Evolutionary conservation across 176 grass and related monocot genomes (phyloP).

Genomic region (Metroxylon sagu): DNA sequence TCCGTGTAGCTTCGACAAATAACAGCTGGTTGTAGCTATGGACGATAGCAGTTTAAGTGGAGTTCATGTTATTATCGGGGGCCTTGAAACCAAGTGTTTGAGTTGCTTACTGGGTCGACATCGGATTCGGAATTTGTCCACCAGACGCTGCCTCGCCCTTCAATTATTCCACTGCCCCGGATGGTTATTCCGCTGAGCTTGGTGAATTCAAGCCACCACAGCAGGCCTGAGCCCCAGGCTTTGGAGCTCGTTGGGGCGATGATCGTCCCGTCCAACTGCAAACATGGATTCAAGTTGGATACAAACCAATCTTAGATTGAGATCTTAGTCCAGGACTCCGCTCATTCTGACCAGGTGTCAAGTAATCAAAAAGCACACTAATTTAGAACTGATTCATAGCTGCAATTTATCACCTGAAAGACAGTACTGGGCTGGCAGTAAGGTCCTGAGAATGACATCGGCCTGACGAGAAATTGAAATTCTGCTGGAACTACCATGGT

Average conservation of each 20-base stretch:
- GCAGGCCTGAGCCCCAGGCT: constrained; percentile 61
- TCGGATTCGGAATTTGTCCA: constrained; percentile 51
- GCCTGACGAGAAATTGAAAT: constrained; percentile 77
- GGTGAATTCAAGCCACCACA: constrained; percentile 94
- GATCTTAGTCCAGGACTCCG: no score
- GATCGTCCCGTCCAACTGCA: constrained; percentile 79
- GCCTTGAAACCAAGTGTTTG: no score
- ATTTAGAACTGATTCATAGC: no score
- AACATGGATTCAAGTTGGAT: no score
- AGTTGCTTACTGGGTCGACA: constrained; percentile 44
- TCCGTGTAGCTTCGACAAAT: no score
- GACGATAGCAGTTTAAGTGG: no score
- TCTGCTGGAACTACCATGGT: constrained; percentile 60
- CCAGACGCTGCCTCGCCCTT: constrained; percentile 82
- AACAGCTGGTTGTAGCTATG: no score
- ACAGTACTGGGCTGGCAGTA: constrained; percentile 89
- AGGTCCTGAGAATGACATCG: constrained; percentile 90
- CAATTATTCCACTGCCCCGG: constrained; percentile 73
- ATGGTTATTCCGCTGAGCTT: constrained; percentile 87
- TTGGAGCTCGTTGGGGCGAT: constrained; percentile 66
- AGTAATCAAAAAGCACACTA: no score
- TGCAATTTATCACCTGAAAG: constrained; percentile 56
- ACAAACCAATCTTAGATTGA: no score
- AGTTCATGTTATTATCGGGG: no score
- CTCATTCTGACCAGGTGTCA: no score